These are phyloP conservation scores for Acer yangbiense DNA, from an alignment of 345 rosid genomes.

Conservation along the genomic window DNA sequence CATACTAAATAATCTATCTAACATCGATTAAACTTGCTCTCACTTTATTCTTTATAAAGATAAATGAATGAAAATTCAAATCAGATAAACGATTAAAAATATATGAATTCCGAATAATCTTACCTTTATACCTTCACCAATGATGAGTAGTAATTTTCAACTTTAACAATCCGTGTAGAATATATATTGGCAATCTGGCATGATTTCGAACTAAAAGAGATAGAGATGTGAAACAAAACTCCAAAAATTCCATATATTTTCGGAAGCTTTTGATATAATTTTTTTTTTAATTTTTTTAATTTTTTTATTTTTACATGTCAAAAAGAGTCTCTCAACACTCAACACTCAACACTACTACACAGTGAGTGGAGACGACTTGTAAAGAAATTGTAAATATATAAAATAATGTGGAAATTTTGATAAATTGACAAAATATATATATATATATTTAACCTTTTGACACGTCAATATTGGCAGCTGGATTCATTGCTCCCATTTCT, in stretches of 20 bases:
- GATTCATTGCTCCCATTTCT: conserved; percentile 1
- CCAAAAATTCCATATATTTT: no score
- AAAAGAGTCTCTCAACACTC: neutral
- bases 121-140: no score
- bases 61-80: no score
- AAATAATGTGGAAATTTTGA: neutral
- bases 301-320: neutral
- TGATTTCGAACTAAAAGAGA: neutral
- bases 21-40: no score
- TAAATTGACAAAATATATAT: neutral
- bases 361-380: neutral
- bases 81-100: no score
- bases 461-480: neutral
- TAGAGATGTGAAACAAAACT: no score
- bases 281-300: no score
- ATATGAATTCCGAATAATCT: no score
- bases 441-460: neutral
- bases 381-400: neutral
- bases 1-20: no score
- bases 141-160: no score
- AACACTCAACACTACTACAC: neutral
- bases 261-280: neutral
- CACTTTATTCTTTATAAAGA: no score
- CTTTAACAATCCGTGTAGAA: neutral
- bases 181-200: neutral